phyloP scores from a whole-genome alignment of 2,329 filamentous ascomycete species.

The Plenodomus lindquistii region DNA sequence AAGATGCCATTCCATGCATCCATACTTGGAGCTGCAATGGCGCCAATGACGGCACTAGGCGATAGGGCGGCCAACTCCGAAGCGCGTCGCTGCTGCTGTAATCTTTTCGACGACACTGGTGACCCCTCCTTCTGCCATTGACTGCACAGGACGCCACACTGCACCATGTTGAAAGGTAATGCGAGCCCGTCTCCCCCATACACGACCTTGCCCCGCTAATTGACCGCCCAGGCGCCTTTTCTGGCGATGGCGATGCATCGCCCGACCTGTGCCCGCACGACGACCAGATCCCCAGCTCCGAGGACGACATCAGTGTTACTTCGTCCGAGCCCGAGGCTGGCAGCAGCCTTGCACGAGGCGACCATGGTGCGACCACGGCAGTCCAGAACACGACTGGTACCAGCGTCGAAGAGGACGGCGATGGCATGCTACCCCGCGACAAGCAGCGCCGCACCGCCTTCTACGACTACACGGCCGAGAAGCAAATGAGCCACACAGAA shows the following conservation, averaged over 20 bases:
- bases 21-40: no score
- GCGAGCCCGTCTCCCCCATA: constrained; percentile 1
- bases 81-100: constrained; percentile 4
- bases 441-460: constrained; percentile 75
- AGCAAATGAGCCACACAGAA: constrained; percentile 90
- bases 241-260: constrained; percentile 42
- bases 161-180: constrained; percentile 35
- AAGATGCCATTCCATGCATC: no score
- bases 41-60: constrained; percentile 9
- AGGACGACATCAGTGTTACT: constrained; percentile 39
- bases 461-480: constrained; percentile 92
- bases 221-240: constrained; percentile 25
- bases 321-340: constrained; percentile 32
- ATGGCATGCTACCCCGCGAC: constrained; percentile 52
- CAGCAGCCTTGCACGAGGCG: constrained; percentile 14
- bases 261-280: constrained; percentile 40
- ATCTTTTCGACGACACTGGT: constrained; percentile 8
- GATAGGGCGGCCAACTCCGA: constrained; percentile 18
- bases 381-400: constrained; percentile 25
- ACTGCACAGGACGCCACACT: constrained; percentile 12
- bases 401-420: constrained; percentile 29
- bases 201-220: not conserved
- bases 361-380: constrained; percentile 23
- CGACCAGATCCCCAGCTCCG: constrained; percentile 41
- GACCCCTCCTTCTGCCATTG: constrained; percentile 15